These are phyloP conservation scores for Fraxinus albicans DNA, from an alignment of 305 asterid species.

Conservation along the genomic window DNA sequence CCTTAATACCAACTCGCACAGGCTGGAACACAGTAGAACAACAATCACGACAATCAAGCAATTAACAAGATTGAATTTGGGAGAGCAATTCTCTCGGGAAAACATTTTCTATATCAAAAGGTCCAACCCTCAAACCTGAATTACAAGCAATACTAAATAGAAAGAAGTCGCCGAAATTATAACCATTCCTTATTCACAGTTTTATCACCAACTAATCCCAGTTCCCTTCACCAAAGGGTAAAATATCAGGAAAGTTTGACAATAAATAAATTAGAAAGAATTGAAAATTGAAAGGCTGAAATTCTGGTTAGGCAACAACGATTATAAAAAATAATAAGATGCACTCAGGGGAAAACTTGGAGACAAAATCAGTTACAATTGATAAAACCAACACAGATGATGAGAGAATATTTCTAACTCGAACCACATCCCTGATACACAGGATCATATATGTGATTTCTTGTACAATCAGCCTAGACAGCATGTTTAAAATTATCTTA, in stretches of 20 bases:
- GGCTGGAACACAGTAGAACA: not conserved
- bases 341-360: not conserved
- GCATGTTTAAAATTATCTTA: conserved; percentile 35
- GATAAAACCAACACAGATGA: not conserved
- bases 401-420: not conserved
- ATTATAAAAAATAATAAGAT: no score
- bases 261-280: no score
- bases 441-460: conserved; percentile 7
- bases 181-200: not conserved
- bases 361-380: not conserved
- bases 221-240: not conserved
- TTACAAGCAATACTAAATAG: not conserved
- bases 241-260: not conserved
- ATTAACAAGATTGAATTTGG: not conserved
- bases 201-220: not conserved
- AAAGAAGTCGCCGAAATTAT: no score
- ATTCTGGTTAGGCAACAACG: not conserved
- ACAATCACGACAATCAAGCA: not conserved
- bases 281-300: not conserved
- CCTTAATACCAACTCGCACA: not conserved
- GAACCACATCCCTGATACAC: not conserved
- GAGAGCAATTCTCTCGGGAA: not conserved
- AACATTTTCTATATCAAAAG: not conserved
- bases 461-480: conserved; percentile 20
- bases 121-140: not conserved